Conservation (phyloP, 148 eudicot species). For the Camellia granthamiana region DNA sequence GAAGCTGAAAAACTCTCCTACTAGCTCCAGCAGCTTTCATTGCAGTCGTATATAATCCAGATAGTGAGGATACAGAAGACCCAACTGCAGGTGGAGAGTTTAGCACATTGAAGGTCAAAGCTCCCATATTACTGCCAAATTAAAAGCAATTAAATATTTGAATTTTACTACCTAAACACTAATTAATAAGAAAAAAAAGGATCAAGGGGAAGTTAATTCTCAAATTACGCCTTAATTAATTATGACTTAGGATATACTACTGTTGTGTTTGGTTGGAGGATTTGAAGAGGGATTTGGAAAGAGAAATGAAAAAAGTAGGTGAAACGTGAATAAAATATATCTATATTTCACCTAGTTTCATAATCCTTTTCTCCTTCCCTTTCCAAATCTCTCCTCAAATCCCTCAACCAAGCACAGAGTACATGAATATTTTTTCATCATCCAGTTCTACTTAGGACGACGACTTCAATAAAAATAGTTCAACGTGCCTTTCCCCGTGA, state of each 20-base stretch:
- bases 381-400: no score
- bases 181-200: background rate
- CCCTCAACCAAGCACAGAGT: no score
- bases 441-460: background rate
- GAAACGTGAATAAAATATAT: no score
- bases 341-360: no score
- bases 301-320: no score
- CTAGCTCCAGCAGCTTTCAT: constrained; percentile 99
- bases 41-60: constrained; percentile 73
- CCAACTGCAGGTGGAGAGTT: constrained; percentile 57
- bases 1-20: constrained; percentile 82
- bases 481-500: background rate
- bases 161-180: background rate
- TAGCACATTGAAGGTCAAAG: constrained; percentile 17
- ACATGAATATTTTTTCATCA: background rate
- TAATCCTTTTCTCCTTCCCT: no score
- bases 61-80: constrained; percentile 64
- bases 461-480: background rate
- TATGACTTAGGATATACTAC: background rate
- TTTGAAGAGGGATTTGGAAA: no score
- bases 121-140: constrained; percentile 9
- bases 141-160: constrained; percentile 1
- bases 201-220: background rate
- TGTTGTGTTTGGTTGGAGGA: no score
- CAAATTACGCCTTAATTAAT: background rate